phyloP scores from a whole-genome alignment of 352 stramenopile genomes.

The Pythium phragmiticola region DNA sequence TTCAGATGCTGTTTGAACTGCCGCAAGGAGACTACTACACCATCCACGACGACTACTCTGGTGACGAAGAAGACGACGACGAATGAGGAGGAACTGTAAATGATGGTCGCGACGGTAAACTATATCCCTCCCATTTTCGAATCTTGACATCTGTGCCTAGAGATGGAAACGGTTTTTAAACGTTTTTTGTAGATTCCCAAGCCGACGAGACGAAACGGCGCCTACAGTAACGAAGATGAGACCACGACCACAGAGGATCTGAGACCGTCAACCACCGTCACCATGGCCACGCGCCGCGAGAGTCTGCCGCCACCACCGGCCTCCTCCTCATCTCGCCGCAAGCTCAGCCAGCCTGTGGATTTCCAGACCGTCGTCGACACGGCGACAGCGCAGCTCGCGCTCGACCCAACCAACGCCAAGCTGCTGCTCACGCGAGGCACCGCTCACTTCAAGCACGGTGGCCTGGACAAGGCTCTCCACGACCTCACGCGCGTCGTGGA shows the following conservation, averaged over 20 bases:
- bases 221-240: background rate
- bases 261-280: background rate
- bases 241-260: background rate
- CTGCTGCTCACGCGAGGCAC: constrained; percentile 68
- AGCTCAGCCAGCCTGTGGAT: constrained; percentile 49
- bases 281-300: constrained; percentile 34
- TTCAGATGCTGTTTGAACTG: constrained; percentile 72
- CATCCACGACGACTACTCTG: constrained; percentile 77
- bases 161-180: background rate
- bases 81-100: too few species aligned
- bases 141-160: background rate
- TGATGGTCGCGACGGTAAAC: constrained; percentile 34
- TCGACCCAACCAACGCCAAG: constrained; percentile 58
- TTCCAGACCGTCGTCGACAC: constrained; percentile 72
- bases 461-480: constrained; percentile 50
- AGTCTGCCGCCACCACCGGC: background rate
- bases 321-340: constrained; percentile 28
- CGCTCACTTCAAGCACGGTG: constrained; percentile 78
- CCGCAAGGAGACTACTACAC: constrained; percentile 69
- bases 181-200: background rate
- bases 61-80: constrained; percentile 68
- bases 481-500: constrained; percentile 51
- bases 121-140: background rate
- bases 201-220: constrained; percentile 14
- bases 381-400: constrained; percentile 65